phyloP scores from a whole-genome alignment of 345 rosid genomes.

The Salix udensis region DNA sequence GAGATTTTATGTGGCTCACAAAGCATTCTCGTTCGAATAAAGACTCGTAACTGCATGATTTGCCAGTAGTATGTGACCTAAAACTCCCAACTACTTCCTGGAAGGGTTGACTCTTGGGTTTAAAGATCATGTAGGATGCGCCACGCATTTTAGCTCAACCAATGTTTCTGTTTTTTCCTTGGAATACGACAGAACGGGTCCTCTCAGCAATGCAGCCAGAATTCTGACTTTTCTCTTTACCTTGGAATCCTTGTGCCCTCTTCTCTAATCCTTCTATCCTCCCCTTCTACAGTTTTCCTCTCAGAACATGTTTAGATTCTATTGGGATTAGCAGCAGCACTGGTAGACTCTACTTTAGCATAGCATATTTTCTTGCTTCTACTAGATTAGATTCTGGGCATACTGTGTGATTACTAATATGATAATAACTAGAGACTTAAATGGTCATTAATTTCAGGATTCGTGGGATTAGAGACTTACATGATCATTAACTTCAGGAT shows the following conservation, averaged over 20 bases:
- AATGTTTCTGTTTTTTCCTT: neutral
- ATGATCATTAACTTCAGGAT: too few relatives aligned
- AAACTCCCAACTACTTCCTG: slow-evolving; percentile 7
- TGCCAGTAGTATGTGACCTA: neutral
- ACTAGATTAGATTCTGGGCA: too few relatives aligned
- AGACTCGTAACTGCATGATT: neutral
- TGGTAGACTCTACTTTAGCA: too few relatives aligned
- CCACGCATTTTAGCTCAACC: neutral
- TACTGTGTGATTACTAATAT: too few relatives aligned
- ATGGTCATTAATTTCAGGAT: too few relatives aligned
- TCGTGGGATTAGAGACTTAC: too few relatives aligned
- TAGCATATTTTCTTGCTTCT: too few relatives aligned
- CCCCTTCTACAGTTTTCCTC: neutral
- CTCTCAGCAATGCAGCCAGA: neutral
- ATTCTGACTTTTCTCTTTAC: neutral
- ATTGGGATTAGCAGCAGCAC: too few relatives aligned
- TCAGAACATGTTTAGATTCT: too few relatives aligned
- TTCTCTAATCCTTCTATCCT: neutral
- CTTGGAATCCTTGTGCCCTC: neutral
- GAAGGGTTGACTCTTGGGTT: neutral
- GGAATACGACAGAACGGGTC: neutral
- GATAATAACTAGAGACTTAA: too few relatives aligned
- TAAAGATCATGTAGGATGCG: neutral
- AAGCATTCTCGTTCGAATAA: too few relatives aligned
- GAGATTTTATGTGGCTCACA: too few relatives aligned